Evolutionary conservation across 1,139 yeast genomes (phyloP), one percentile per base, ranked within the genome.

Genomic region (Pichia sp.): DNA sequence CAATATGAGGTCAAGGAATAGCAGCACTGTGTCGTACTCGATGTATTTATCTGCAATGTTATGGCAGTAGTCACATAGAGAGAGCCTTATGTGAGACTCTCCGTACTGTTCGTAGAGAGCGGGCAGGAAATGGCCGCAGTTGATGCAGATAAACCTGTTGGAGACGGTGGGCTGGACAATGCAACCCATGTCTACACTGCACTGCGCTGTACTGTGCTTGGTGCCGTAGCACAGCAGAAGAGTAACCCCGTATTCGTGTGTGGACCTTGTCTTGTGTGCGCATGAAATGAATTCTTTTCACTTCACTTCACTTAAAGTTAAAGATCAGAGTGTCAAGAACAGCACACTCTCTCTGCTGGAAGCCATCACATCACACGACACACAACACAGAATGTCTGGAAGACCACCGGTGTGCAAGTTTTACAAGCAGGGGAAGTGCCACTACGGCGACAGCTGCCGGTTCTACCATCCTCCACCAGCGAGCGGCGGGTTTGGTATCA

Each of bases 1-100:
- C 12, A 91, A 68, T 37, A 91, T 61, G 30, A 88, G 67, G 52
- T 93, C 98, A 25, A 93, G 77, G 52, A 86, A 83, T 21, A 91
- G 63, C 2, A 91, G 64, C 16, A 88, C 94, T 37, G 77, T 73
- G 56, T 91, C 99, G 48, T 78, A 82, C 55, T 91, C 99, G 27
- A 91, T 81, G 59, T 93, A 91, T 55, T 83, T 82, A 59, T 91
- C 99, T 2, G 91, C 94, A 14, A 84, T 76, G 37, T 69, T 64
- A 30, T 73, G 69, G 56, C 99, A 91, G 20, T 62, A 57, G 1
- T 75, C 66, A 51, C 99, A 91, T 30, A 80, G 78, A 1, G 95
- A 80, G 33, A 87, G 69, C 45, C 83, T 76, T 34, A 88, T 84
- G 50, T 87, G 88, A 33, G 80, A 77, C 38, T 81, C 79, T 30